Conservation (phyloP, 2,329 filamentous ascomycete genomes). For the Teratosphaeria zuluensis region DNA sequence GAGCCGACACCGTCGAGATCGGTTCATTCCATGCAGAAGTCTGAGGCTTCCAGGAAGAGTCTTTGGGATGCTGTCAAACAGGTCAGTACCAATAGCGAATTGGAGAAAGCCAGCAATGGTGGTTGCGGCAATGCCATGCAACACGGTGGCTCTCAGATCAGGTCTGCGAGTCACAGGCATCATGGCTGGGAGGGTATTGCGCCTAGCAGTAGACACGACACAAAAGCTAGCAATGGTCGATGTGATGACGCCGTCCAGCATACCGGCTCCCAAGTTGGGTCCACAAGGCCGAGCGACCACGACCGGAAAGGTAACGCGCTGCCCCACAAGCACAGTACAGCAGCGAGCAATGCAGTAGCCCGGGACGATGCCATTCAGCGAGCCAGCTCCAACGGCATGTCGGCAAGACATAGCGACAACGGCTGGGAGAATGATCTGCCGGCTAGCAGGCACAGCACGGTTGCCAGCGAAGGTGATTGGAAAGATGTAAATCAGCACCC, state of each 20-base stretch:
- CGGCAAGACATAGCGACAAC: neutral
- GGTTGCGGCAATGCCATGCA: no score
- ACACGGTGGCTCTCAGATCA: no score
- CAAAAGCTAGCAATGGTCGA: neutral
- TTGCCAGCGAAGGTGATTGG: neutral
- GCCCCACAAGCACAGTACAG: neutral
- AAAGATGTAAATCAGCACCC: neutral
- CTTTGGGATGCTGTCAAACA: slow-evolving; percentile 1
- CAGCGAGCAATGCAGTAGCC: neutral
- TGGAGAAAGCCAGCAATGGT: neutral
- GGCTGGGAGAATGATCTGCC: neutral
- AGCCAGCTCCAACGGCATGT: neutral
- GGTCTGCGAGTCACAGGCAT: no score
- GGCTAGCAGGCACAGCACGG: neutral
- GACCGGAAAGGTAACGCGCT: neutral
- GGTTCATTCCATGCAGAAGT: neutral
- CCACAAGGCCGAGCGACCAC: neutral
- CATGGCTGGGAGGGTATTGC: no score
- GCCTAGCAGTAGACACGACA: no score
- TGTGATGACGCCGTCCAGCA: neutral
- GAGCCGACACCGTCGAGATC: neutral
- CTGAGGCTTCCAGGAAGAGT: slow-evolving; percentile 1
- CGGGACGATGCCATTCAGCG: neutral
- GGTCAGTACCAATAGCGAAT: slow-evolving; percentile 3
- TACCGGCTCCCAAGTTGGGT: neutral